phyloP scores from a whole-genome alignment of 371 early-diverging fungal species.

The Chytridium lagenaria region DNA sequence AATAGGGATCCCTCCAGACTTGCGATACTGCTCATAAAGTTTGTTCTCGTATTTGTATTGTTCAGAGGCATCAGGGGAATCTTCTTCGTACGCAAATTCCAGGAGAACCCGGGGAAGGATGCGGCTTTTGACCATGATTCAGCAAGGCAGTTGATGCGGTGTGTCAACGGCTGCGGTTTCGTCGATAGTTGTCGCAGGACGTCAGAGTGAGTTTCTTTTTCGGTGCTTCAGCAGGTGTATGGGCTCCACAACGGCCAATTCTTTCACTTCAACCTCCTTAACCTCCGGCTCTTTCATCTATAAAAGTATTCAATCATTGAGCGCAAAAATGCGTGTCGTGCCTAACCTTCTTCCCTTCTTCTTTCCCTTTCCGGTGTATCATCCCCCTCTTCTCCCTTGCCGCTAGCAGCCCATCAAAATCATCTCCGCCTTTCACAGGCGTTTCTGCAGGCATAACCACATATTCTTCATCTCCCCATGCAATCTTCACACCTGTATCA shows the following conservation, averaged over 20 bases:
- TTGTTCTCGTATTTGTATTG: conserved; percentile 40
- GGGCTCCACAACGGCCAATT: too few relatives aligned
- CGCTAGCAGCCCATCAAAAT: not conserved
- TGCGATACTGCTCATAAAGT: conserved; percentile 41
- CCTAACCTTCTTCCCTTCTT: too few relatives aligned
- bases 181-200: too few relatives aligned
- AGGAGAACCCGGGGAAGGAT: not conserved
- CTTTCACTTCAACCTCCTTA: too few relatives aligned
- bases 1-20: conserved; percentile 13
- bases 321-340: too few relatives aligned
- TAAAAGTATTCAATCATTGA: too few relatives aligned
- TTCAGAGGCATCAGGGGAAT: not conserved
- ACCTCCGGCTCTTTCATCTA: too few relatives aligned
- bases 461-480: conserved; percentile 35
- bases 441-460: conserved; percentile 29
- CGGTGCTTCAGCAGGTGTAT: too few relatives aligned
- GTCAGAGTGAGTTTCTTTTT: too few relatives aligned
- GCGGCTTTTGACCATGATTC: not conserved
- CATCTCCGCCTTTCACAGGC: not conserved
- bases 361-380: too few relatives aligned
- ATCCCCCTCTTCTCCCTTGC: not conserved
- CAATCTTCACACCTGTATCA: not conserved
- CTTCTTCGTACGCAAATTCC: conserved; percentile 6
- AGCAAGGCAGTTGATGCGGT: not conserved
- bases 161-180: too few relatives aligned